Base-by-base conservation (phyloP, 306 rosid species). In the Coriaria nepalensis region DNA sequence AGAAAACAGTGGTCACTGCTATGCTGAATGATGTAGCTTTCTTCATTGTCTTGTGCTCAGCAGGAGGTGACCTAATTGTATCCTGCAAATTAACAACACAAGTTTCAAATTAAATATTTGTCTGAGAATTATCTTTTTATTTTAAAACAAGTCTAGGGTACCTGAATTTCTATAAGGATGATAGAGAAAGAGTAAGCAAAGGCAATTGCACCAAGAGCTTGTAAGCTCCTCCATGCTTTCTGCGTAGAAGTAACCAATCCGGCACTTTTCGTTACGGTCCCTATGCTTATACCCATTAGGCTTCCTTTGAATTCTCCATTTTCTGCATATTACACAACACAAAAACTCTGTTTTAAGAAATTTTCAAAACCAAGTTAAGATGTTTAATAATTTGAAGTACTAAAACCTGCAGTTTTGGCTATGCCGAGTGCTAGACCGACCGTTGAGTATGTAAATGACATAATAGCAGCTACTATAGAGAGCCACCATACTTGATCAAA, bases 81-180 rank as follows among this genome's bases (percentile, higher is more conserved):
- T 83, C 82, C 94, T 81, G 68, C 61, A 60, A 7, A 45, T 13
- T n/a, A n/a, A n/a, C n/a, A n/a, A n/a, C n/a, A 5, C 12, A 33
- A 8, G 36, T 10, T 15, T 20, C 32, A 43, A 9, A n/a, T 9
- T 42, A 10, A 37, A 40, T 1, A 29, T 59, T 41, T 9, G 35
- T 14, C 20, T 5, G 13, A n/a, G 34, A 6, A 13, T 33, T 9
- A n/a, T n/a, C 13, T 6, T 33, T 42, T 42, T 42, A 12, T 42
- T 42, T 42, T 4, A 42, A 9, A 12, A 51, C 35, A 6, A 61
- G 45, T n/a, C n/a, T n/a, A n/a, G n/a, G n/a, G 57, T 34, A 78
- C 93, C 93, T 83, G 86, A 67, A 83, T 83, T 67, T 83, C 94
- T 6, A 83, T 59, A 32, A 83, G 82, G 62, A 83, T 79, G 42